These are phyloP conservation scores for Stachybotrys elegans DNA, from an alignment of 2,329 filamentous ascomycete species.

Conservation along the genomic window DNA sequence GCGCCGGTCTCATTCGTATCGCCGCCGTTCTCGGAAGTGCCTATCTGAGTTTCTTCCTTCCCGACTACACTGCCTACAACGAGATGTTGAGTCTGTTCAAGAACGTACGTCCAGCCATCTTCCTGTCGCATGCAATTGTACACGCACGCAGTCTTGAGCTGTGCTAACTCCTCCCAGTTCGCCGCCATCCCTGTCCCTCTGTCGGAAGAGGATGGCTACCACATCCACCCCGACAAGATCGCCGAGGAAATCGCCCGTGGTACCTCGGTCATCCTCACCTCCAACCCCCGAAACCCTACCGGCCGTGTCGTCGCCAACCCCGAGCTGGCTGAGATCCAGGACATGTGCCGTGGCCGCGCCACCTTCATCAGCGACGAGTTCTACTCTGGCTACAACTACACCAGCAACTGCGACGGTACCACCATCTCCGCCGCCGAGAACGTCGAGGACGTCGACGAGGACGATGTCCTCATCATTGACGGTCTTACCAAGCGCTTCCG, in stretches of 20 bases:
- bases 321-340: constrained; percentile 84
- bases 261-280: constrained; percentile 84
- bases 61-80: constrained; percentile 95
- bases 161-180: constrained; percentile 47
- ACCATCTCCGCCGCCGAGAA: constrained; percentile 89
- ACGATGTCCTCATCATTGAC: constrained; percentile 91
- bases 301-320: constrained; percentile 81
- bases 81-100: constrained; percentile 95
- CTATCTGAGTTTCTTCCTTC: constrained; percentile 90
- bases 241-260: constrained; percentile 84
- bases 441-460: constrained; percentile 81
- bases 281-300: constrained; percentile 92
- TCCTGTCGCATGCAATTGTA: too few species aligned
- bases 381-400: constrained; percentile 96
- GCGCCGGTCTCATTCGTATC: constrained; percentile 89
- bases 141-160: too few species aligned
- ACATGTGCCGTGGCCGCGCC: constrained; percentile 83
- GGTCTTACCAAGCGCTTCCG: constrained; percentile 96
- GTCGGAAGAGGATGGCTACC: constrained; percentile 79
- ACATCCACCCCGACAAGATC: constrained; percentile 90
- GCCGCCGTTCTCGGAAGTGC: constrained; percentile 90
- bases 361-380: constrained; percentile 96
- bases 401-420: constrained; percentile 80
- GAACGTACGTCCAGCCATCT: constrained; percentile 47
- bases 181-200: constrained; percentile 83